These are phyloP conservation scores for Fallopia convolvulus DNA, from an alignment of 148 eudicot species.

Conservation along the genomic window DNA sequence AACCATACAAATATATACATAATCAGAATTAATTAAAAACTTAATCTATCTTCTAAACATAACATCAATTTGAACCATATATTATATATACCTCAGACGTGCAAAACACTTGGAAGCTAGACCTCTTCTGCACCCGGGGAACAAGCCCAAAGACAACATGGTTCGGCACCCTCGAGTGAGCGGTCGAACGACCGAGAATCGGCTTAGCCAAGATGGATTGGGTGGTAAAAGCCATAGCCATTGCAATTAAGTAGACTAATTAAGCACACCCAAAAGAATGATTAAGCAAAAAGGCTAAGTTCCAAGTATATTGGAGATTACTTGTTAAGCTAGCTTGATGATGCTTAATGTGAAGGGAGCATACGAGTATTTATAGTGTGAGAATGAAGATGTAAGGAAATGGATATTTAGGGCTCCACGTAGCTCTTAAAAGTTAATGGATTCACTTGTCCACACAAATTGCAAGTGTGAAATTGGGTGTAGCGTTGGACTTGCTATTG, in stretches of 20 bases:
- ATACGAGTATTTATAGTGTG: neutral
- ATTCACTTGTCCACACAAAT: constrained; percentile 16
- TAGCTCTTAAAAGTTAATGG: neutral
- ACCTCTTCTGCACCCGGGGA: neutral
- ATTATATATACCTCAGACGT: neutral
- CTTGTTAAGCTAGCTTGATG: neutral
- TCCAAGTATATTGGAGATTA: neutral
- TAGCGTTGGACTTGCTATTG: constrained; percentile 1
- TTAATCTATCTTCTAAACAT: neutral
- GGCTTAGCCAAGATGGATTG: constrained; percentile 10
- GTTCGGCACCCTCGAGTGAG: neutral
- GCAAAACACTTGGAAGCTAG: constrained; percentile 1
- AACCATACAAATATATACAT: neutral
- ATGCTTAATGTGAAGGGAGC: neutral
- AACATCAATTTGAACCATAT: neutral
- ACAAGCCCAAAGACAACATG: neutral
- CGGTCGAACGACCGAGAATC: neutral
- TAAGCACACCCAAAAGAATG: neutral
- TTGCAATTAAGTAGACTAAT: neutral
- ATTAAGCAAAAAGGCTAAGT: neutral
- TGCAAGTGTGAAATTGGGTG: neutral
- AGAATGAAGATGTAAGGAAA: neutral
- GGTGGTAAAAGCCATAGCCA: constrained; percentile 9
- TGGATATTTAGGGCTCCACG: constrained; percentile 24
- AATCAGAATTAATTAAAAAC: neutral